These are phyloP conservation scores for Myochromella boudieri DNA, from an alignment of 768 basidiomycete species.

Conservation along the genomic window DNA sequence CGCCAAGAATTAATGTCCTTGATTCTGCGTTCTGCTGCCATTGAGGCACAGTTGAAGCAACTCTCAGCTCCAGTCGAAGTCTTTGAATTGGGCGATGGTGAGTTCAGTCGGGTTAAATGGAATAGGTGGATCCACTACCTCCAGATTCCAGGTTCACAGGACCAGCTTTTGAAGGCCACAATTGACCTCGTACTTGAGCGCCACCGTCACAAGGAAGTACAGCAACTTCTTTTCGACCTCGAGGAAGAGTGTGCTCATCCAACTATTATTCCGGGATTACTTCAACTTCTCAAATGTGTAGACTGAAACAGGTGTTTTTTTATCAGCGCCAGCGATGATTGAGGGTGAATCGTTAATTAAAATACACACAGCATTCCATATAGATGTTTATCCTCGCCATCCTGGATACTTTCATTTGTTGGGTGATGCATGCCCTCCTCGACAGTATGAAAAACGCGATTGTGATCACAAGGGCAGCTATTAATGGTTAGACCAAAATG, in stretches of 20 bases:
- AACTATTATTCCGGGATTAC: not conserved
- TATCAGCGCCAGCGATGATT: too few relatives aligned
- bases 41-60: not conserved
- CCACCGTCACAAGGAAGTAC: not conserved
- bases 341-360: too few relatives aligned
- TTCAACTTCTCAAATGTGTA: not conserved
- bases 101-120: not conserved
- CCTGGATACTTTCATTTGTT: too few relatives aligned
- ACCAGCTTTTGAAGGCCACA: conserved; percentile 1
- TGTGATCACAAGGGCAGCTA: too few relatives aligned
- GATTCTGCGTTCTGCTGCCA: not conserved
- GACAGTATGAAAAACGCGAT: too few relatives aligned
- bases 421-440: too few relatives aligned
- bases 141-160: not conserved
- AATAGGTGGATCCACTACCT: not conserved
- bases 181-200: conserved; percentile 1
- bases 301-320: too few relatives aligned
- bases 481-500: too few relatives aligned
- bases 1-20: not conserved
- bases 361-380: too few relatives aligned
- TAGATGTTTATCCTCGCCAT: too few relatives aligned
- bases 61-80: not conserved
- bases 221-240: conserved; percentile 1
- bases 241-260: not conserved
- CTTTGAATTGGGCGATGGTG: not conserved